Conservation (phyloP, 1,284 basidiomycete species). For the Trametes polyzona region DNA sequence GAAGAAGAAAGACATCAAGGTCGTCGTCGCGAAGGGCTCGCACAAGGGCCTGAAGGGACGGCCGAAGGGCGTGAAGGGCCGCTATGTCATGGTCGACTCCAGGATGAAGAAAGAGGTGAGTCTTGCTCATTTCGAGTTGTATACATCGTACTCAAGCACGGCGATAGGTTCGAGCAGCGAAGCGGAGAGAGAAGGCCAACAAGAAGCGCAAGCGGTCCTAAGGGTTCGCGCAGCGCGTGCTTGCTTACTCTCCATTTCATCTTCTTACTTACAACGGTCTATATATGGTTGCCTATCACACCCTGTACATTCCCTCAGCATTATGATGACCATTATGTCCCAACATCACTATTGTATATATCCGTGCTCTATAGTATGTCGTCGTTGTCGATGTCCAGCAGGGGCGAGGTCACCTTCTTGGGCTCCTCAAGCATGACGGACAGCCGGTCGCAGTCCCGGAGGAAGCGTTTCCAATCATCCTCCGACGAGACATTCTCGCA, state of each 20-base stretch:
- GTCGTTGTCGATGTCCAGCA: not conserved
- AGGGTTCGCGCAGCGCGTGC: too few relatives aligned
- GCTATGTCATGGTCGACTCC: slow-evolving; percentile 91
- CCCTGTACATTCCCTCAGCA: slow-evolving; percentile 9
- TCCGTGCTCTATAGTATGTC: slow-evolving; percentile 10
- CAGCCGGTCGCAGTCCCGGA: slow-evolving; percentile 54
- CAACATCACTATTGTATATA: slow-evolving; percentile 17
- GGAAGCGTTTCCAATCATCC: slow-evolving; percentile 54
- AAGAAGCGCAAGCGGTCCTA: slow-evolving; percentile 56
- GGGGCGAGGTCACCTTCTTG: not conserved
- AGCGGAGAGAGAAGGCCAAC: slow-evolving; percentile 67
- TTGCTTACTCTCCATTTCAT: not conserved
- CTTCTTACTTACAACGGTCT: not conserved
- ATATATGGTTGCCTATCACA: not conserved
- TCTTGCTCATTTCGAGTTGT: slow-evolving; percentile 11
- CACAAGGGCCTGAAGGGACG: slow-evolving; percentile 92
- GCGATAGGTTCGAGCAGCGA: slow-evolving; percentile 67
- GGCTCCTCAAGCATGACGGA: slow-evolving; percentile 35
- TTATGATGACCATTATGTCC: slow-evolving; percentile 19
- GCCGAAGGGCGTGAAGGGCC: slow-evolving; percentile 95
- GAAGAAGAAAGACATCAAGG: slow-evolving; percentile 81
- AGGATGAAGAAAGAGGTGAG: slow-evolving; percentile 84
- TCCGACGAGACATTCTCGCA: slow-evolving; percentile 46
- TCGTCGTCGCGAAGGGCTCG: slow-evolving; percentile 92
- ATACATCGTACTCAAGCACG: slow-evolving; percentile 5